Evolutionary conservation across 2,329 filamentous ascomycete species (phyloP).

Genomic region (Aureobasidium sp.): DNA sequence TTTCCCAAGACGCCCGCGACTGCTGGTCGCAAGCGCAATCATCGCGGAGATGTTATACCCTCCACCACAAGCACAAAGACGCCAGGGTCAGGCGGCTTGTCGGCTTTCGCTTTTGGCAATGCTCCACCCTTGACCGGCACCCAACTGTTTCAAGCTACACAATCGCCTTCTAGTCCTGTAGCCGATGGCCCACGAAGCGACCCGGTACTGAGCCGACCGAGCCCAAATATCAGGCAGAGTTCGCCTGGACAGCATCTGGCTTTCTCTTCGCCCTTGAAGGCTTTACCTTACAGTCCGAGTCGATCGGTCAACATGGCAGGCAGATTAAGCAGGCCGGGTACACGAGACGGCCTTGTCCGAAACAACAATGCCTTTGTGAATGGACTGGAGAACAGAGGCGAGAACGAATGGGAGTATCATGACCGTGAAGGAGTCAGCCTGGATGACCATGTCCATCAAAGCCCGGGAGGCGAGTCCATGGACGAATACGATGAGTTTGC

Average conservation of each 20-base stretch:
- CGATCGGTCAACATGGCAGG: neutral
- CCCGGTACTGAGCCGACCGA: conserved; percentile 38
- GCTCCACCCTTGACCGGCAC: conserved; percentile 37
- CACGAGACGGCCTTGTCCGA: conserved; percentile 18
- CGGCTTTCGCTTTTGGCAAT: conserved; percentile 27
- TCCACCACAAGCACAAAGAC: conserved; percentile 38
- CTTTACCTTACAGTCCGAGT: conserved; percentile 22
- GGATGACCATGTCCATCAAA: conserved; percentile 10
- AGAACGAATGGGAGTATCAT: conserved; percentile 15
- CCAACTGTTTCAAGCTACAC: conserved; percentile 41
- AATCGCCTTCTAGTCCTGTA: conserved; percentile 39
- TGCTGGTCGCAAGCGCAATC: conserved; percentile 34
- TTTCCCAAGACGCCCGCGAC: conserved; percentile 37
- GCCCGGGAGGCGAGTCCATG: conserved; percentile 15
- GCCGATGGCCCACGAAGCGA: conserved; percentile 35
- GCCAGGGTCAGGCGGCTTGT: conserved; percentile 30
- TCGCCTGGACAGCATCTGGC: conserved; percentile 25
- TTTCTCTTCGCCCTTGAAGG: conserved; percentile 17
- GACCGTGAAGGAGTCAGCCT: conserved; percentile 14
- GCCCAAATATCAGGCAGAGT: conserved; percentile 33
- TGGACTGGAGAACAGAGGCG: neutral
- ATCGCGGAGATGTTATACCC: conserved; percentile 33
- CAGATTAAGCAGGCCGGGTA: neutral
- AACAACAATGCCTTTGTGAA: neutral
- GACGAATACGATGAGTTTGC: conserved; percentile 34